A percentile compares a stretch with the other conserved stretches of the same genome.
Conservation (phyloP, 331 rosid genomes). For the Telfairia occidentalis region DNA sequence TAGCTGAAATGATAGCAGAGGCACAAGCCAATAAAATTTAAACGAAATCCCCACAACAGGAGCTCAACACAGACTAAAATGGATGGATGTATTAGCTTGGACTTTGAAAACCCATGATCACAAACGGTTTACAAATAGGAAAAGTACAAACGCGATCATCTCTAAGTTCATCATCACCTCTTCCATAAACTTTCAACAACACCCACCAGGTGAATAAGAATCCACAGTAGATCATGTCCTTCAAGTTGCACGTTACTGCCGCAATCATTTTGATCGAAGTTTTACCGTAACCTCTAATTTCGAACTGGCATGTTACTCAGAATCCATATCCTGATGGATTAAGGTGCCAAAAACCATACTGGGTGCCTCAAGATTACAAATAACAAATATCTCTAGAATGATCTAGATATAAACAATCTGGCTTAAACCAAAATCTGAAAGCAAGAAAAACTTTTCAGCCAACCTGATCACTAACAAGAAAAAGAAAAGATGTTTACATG, state of each 20-base stretch:
- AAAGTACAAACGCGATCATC: not conserved
- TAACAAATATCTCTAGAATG: not conserved
- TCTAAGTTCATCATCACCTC: not conserved
- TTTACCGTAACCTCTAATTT: not conserved
- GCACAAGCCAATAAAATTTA: not conserved
- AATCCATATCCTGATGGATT: not conserved
- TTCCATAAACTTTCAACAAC: too few relatives aligned
- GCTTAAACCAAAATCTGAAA: conserved; percentile 4
- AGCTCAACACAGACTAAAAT: not conserved
- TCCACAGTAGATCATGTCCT: not conserved
- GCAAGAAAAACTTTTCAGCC: not conserved
- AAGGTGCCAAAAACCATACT: not conserved
- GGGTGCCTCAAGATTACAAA: not conserved
- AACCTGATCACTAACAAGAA: not conserved
- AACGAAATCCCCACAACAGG: not conserved
- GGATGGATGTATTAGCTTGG: not conserved
- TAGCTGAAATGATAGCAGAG: not conserved
- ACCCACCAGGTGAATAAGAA: not conserved
- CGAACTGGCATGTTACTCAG: not conserved
- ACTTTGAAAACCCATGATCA: not conserved
- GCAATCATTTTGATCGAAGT: not conserved
- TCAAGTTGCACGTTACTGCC: not conserved
- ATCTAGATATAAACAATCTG: not conserved
- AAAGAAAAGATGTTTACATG: not conserved
- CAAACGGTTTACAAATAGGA: not conserved